Evolutionary conservation across 2,329 filamentous ascomycete species (phyloP).

Genomic region (Trichophyton schoenleinii): DNA sequence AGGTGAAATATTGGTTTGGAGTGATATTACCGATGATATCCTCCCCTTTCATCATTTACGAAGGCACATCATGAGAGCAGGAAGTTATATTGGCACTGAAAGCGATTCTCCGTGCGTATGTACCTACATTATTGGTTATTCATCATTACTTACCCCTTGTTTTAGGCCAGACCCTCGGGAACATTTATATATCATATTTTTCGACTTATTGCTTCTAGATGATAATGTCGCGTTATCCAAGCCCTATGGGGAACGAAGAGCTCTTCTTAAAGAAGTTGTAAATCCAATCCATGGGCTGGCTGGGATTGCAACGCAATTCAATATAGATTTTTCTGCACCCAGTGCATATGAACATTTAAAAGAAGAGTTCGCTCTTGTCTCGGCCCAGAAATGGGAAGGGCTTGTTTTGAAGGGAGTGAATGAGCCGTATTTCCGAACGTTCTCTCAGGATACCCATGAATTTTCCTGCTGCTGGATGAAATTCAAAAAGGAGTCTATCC

Average conservation of each 20-base stretch:
- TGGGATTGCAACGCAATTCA: conserved; percentile 52
- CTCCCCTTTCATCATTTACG: conserved; percentile 71
- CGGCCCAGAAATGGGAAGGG: conserved; percentile 59
- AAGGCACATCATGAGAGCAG: conserved; percentile 64
- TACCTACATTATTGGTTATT: neutral
- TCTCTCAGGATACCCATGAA: conserved; percentile 26
- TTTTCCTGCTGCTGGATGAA: conserved; percentile 53
- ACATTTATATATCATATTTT: conserved; percentile 50
- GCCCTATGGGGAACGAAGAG: conserved; percentile 30
- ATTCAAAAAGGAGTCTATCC: conserved; percentile 75
- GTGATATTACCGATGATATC: conserved; percentile 51
- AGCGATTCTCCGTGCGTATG: conserved; percentile 53
- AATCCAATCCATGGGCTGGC: conserved; percentile 48
- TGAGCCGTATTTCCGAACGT: conserved; percentile 57
- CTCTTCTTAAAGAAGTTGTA: conserved; percentile 46
- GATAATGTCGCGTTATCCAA: conserved; percentile 40
- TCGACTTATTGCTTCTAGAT: conserved; percentile 47
- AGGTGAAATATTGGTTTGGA: conserved; percentile 71
- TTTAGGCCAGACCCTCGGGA: conserved; percentile 39
- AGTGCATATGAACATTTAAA: conserved; percentile 45
- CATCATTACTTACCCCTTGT: neutral
- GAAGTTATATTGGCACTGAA: conserved; percentile 53
- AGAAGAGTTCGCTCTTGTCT: conserved; percentile 53
- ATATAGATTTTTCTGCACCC: conserved; percentile 51
- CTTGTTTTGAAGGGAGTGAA: conserved; percentile 65